phyloP scores from a whole-genome alignment of 2,329 filamentous ascomycete genomes.

The Penicillium occitanis region DNA sequence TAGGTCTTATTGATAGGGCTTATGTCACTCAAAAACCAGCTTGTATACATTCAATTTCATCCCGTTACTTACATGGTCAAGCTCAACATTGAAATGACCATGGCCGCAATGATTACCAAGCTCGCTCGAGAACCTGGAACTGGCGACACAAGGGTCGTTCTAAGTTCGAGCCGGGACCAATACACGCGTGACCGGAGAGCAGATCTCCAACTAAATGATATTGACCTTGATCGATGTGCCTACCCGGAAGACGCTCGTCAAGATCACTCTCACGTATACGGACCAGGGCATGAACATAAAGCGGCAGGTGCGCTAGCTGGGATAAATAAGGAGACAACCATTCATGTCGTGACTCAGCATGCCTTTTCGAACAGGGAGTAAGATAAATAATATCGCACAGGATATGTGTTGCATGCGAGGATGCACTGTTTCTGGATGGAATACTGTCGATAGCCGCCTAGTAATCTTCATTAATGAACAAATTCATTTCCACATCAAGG shows the following conservation, averaged over 20 bases:
- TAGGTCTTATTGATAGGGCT: conserved; percentile 19
- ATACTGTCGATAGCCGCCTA: not conserved
- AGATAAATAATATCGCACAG: not conserved
- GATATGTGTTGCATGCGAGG: not conserved
- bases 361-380: not conserved
- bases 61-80: conserved; percentile 13
- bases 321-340: not conserved
- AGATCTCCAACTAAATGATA: not conserved
- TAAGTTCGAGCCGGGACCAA: conserved; percentile 1
- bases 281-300: not conserved
- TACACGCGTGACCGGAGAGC: not conserved
- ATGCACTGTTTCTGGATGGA: not conserved
- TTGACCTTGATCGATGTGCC: not conserved
- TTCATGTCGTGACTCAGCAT: not conserved
- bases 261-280: not conserved
- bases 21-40: conserved; percentile 18
- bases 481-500: not conserved
- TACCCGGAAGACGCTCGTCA: not conserved
- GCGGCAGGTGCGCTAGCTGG: not conserved
- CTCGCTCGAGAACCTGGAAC: not conserved
- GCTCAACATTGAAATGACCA: conserved; percentile 9
- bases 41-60: conserved; percentile 15
- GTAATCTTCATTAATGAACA: not conserved
- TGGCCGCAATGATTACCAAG: conserved; percentile 10
- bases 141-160: conserved; percentile 3